These are phyloP conservation scores for Dichomitus squalens DNA, from an alignment of 1,284 basidiomycete genomes.

Conservation along the genomic window DNA sequence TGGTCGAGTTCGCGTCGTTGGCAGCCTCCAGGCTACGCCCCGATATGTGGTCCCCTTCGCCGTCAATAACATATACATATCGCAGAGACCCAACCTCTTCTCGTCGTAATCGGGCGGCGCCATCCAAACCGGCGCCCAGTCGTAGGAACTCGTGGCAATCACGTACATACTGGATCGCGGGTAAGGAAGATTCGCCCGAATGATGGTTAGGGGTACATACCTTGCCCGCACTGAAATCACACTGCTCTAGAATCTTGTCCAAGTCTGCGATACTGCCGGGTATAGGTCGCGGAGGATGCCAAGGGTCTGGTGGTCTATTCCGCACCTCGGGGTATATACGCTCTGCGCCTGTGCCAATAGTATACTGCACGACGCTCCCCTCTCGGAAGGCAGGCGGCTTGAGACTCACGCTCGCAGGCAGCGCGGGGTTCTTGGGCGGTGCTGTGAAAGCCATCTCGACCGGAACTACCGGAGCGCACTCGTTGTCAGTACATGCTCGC, in stretches of 20 bases:
- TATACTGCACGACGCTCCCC: conserved; percentile 36
- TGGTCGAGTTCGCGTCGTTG: conserved; percentile 5
- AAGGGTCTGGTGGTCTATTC: conserved; percentile 54
- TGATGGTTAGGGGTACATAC: conserved; percentile 30
- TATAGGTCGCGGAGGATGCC: conserved; percentile 83
- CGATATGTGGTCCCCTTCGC: conserved; percentile 42
- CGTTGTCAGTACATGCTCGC: neutral
- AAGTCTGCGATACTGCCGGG: conserved; percentile 84
- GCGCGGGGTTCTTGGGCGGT: conserved; percentile 70
- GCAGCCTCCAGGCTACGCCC: conserved; percentile 3
- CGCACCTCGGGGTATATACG: conserved; percentile 78
- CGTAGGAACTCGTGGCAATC: conserved; percentile 78
- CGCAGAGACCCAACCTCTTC: conserved; percentile 64
- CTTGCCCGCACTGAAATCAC: conserved; percentile 83
- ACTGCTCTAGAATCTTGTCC: conserved; percentile 86
- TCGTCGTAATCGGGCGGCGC: conserved; percentile 56
- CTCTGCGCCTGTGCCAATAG: conserved; percentile 71
- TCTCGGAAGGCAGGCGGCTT: conserved; percentile 46
- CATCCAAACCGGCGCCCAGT: conserved; percentile 67
- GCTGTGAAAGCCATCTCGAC: conserved; percentile 63
- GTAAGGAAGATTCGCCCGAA: neutral
- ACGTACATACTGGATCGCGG: conserved; percentile 60
- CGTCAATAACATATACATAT: conserved; percentile 65
- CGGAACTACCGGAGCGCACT: conserved; percentile 56
- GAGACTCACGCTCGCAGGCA: conserved; percentile 52